Percentiles rank a stretch among this genome's conserved stretches.
phyloP scores from a whole-genome alignment of 2,329 filamentous ascomycete species.

The Plectosphaerella plurivora region DNA sequence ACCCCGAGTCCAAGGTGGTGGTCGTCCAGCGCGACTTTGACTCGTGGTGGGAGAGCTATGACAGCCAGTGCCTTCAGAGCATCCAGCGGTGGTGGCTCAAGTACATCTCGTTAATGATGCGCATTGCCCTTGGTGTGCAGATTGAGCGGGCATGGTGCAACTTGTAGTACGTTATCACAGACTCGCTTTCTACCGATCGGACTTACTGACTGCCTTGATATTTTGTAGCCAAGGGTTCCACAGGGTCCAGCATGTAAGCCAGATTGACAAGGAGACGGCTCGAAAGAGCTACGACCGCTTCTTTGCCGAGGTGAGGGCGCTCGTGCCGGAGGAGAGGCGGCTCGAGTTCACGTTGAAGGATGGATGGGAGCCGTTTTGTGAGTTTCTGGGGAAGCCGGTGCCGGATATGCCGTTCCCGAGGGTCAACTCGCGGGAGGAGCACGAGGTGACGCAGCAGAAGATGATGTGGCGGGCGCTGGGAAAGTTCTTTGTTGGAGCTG shows the following conservation, averaged over 20 bases:
- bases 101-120: background rate
- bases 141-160: too few relatives aligned
- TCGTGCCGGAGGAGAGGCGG: constrained; percentile 9
- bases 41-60: constrained; percentile 15
- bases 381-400: constrained; percentile 29
- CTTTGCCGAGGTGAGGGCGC: constrained; percentile 2
- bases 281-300: constrained; percentile 2
- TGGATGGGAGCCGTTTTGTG: constrained; percentile 35
- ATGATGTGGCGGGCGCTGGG: background rate
- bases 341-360: constrained; percentile 32
- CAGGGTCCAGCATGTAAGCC: background rate
- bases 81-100: background rate
- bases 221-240: background rate
- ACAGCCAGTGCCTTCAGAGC: constrained; percentile 6
- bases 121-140: background rate
- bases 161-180: too few relatives aligned
- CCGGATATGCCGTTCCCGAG: constrained; percentile 28
- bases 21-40: constrained; percentile 21
- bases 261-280: background rate
- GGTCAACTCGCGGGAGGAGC: constrained; percentile 15
- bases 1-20: constrained; percentile 37
- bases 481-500: too few relatives aligned
- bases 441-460: background rate
- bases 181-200: too few relatives aligned
- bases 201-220: too few relatives aligned